Evolutionary conservation across 768 basidiomycete species (phyloP), one percentile per base, ranked within the genome.

Genomic region (Polyporus arcularius): DNA sequence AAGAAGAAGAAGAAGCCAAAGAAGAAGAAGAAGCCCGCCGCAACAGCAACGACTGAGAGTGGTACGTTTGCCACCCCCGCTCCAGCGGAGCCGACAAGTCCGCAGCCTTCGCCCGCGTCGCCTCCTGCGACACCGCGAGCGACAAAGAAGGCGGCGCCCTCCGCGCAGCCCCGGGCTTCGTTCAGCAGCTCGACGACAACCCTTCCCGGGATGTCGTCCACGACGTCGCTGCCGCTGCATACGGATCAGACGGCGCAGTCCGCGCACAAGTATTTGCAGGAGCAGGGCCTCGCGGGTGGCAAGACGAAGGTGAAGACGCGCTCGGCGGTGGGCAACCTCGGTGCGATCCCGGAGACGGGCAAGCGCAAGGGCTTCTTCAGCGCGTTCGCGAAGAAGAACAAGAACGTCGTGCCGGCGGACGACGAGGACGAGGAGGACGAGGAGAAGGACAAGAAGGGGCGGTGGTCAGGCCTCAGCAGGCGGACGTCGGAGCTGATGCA

Each of bases 1-100:
- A 90, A 89, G 72, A 89, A 90, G 73, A 87, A 87, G 72, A 88
- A 88, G 74, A 90, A 89, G 66, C 75, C 81, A 21, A 90, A 88
- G 77, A 92, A 90, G 71, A 85, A 83, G 72, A 82, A 82, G 64
- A 74, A 75, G 56, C 61, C 76, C 8, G 55, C 75, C 18, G 58
- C 72, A 4, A 61, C 73, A 4, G 51, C 73, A 39, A 64, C 53
- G n/a, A 47, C 57, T 2, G 55, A 46, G 18, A 38, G 42, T 11
- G 61, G 65, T 8, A 64, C 59, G 2, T 26, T 63, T 45, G 35
- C 64, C 49, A 21, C 67, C n/a, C 56, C 66, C 11, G 15, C 60
- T 0, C 53, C 68, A 7, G 50, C 54, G 3, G 65, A 50, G 59
- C 54, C 32, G 64, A 68, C 28, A 26, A 58, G 60, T 42, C 41